Percentiles rank a stretch among this genome's conserved stretches.
These are phyloP conservation scores for Colletotrichum falcatum DNA, from an alignment of 2,329 filamentous ascomycete genomes.

Conservation along the genomic window DNA sequence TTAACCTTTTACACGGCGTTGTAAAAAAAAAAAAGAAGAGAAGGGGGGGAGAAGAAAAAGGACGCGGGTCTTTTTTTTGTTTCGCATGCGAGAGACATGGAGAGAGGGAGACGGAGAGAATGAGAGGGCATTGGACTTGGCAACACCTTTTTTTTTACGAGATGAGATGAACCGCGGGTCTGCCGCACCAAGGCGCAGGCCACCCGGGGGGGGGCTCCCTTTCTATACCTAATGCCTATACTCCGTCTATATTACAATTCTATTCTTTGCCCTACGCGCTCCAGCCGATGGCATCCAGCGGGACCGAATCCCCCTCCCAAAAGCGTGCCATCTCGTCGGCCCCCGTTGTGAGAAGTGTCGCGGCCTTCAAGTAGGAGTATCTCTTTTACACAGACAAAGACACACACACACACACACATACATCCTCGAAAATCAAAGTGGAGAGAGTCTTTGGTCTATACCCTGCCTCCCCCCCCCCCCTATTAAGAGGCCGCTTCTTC, in stretches of 20 bases:
- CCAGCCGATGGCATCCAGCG: background rate
- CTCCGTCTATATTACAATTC: constrained; percentile 30
- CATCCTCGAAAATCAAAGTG: constrained; percentile 23
- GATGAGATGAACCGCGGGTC: background rate
- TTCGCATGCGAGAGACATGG: no score
- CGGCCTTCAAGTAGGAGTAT: background rate
- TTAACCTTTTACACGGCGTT: constrained; percentile 64
- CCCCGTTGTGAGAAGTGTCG: background rate
- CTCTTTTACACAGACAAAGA: background rate
- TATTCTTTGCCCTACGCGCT: background rate
- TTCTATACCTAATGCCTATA: constrained; percentile 7
- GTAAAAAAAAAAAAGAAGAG: no score
- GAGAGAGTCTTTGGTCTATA: constrained; percentile 26
- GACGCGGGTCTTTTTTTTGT: no score
- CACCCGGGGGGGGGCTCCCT: constrained; percentile 11
- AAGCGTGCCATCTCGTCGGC: background rate
- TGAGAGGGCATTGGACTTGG: background rate
- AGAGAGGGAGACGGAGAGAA: background rate
- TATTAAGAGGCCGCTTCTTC: background rate
- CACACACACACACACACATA: background rate
- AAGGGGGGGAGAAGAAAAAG: no score
- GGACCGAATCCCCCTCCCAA: background rate
- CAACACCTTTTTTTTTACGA: background rate
- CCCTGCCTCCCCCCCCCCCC: background rate
- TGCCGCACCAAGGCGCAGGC: constrained; percentile 30